phyloP scores from a whole-genome alignment of 78 protist genomes.

The Dictyostelium brefeldianum region DNA sequence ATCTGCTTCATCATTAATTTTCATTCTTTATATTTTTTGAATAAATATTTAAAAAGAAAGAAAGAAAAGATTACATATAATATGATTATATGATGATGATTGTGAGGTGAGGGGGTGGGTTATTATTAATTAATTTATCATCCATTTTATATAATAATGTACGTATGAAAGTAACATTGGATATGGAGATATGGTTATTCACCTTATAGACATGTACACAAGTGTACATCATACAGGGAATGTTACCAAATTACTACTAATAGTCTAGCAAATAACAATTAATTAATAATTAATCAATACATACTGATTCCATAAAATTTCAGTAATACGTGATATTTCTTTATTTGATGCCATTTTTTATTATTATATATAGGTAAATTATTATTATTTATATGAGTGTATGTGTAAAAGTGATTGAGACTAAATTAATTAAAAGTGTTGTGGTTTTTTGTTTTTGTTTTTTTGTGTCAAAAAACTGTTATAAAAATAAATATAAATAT shows the following conservation, averaged over 20 bases:
- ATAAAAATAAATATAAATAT: too few species aligned
- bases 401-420: background rate
- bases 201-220: too few species aligned
- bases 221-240: background rate
- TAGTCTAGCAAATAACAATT: slow-evolving; percentile 21
- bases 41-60: background rate
- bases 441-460: background rate
- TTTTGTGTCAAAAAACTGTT: background rate
- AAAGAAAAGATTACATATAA: too few species aligned
- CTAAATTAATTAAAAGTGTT: background rate
- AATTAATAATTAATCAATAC: slow-evolving; percentile 4
- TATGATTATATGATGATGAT: background rate
- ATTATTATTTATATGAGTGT: background rate
- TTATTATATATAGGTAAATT: background rate
- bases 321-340: slow-evolving; percentile 52
- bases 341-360: slow-evolving; percentile 11
- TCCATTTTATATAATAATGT: background rate
- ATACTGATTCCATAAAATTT: slow-evolving; percentile 62
- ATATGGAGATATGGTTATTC: slow-evolving; percentile 11
- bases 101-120: background rate
- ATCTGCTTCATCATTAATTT: slow-evolving; percentile 34
- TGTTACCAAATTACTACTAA: slow-evolving; percentile 22
- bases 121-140: slow-evolving; percentile 15
- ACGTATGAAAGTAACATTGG: background rate
- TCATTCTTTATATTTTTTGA: background rate